Evolutionary conservation across 164 flowering plant species (phyloP).

Genomic region (Piper longum): DNA sequence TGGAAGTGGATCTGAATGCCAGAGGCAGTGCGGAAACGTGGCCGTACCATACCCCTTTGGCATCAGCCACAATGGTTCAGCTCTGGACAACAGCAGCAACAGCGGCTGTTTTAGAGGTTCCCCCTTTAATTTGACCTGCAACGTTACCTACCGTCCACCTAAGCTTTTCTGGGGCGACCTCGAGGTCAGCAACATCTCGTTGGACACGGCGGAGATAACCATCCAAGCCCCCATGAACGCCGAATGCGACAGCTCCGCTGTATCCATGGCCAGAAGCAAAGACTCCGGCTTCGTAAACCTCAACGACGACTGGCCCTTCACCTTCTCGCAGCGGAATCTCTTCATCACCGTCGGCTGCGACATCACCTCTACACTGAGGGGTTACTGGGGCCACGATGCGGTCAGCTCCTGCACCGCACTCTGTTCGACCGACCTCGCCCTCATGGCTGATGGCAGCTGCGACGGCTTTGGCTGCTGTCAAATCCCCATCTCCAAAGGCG

Average conservation of each 20-base stretch:
- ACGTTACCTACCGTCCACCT: not conserved
- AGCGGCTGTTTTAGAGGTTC: not conserved
- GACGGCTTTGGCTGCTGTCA: slow-evolving; percentile 7
- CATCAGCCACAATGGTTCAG: no score
- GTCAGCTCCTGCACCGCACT: not conserved
- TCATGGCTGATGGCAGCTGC: not conserved
- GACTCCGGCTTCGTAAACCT: not conserved
- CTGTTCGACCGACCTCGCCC: not conserved
- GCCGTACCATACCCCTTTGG: slow-evolving; percentile 2
- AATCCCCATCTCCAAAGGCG: not conserved
- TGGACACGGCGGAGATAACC: not conserved
- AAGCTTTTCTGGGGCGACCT: not conserved
- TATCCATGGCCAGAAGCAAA: not conserved
- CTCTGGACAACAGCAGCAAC: no score
- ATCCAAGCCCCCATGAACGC: not conserved
- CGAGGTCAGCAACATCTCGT: not conserved
- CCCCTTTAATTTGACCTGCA: not conserved
- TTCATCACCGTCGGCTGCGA: slow-evolving; percentile 7
- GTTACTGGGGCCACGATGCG: not conserved
- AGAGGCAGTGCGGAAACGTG: not conserved
- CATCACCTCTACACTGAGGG: not conserved
- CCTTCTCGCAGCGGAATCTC: slow-evolving; percentile 1
- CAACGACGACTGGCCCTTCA: not conserved
- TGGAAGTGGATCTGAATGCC: not conserved
- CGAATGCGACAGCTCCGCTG: not conserved